phyloP scores from a whole-genome alignment of 208 protist species.

The Leishmania major region DNA sequence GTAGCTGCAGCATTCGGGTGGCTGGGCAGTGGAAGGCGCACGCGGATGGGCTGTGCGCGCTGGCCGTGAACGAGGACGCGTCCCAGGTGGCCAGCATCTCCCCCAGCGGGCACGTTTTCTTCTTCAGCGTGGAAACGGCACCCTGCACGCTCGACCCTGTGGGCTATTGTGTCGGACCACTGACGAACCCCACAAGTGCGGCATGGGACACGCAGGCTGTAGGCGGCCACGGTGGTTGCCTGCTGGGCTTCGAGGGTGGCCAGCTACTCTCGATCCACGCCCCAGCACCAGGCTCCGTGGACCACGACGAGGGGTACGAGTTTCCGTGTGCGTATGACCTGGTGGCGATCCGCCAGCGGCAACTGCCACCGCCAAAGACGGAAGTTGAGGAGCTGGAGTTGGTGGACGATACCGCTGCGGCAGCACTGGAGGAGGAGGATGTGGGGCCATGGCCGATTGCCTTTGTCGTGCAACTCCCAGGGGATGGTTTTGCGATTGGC shows the following conservation, averaged over 20 bases:
- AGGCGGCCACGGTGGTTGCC: conserved; percentile 37
- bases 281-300: conserved; percentile 47
- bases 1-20: conserved; percentile 21
- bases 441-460: conserved; percentile 74
- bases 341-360: conserved; percentile 78
- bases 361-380: conserved; percentile 55
- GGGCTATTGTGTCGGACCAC: conserved; percentile 78
- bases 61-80: conserved; percentile 68
- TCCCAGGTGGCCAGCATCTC: conserved; percentile 84
- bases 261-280: conserved; percentile 66
- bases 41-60: conserved; percentile 46
- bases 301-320: conserved; percentile 71
- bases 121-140: conserved; percentile 75
- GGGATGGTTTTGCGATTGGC: conserved; percentile 46
- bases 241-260: conserved; percentile 75
- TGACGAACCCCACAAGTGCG: conserved; percentile 51
- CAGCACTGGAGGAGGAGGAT: conserved; percentile 73
- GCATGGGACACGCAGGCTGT: conserved; percentile 60
- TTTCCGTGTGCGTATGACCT: conserved; percentile 66
- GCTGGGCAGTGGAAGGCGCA: conserved; percentile 74
- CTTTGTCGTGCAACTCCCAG: conserved; percentile 49
- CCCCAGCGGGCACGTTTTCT: conserved; percentile 90
- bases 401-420: conserved; percentile 58
- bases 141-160: conserved; percentile 50
- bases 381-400: conserved; percentile 57